Evolutionary conservation across 2,329 filamentous ascomycete species (phyloP).

Genomic region (Chrysoporthe austroafricana): DNA sequence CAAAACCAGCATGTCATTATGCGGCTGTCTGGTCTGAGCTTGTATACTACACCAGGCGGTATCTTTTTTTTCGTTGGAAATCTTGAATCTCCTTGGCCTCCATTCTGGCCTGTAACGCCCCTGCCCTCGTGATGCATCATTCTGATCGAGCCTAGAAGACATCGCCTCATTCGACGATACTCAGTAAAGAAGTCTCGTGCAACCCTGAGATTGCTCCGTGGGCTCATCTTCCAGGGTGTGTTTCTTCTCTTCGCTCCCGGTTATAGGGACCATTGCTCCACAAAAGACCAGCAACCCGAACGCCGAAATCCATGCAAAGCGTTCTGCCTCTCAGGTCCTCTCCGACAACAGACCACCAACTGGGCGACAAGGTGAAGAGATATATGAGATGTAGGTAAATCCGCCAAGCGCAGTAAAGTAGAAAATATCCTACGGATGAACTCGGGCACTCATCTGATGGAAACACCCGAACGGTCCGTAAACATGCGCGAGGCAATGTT

Average conservation of each 20-base stretch:
- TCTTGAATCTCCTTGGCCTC: background rate
- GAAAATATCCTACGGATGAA: background rate
- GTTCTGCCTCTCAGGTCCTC: conserved; percentile 1
- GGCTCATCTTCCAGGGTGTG: background rate
- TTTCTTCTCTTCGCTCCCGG: background rate
- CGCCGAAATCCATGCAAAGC: conserved; percentile 27
- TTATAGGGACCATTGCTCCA: background rate
- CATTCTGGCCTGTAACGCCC: conserved; percentile 13
- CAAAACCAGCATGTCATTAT: background rate
- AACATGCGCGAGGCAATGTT: conserved; percentile 99
- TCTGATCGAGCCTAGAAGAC: background rate
- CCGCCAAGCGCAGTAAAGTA: too few species aligned
- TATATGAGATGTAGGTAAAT: background rate
- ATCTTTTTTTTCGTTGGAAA: conserved; percentile 22
- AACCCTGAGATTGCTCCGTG: background rate
- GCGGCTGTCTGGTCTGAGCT: conserved; percentile 3
- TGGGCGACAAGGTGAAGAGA: background rate
- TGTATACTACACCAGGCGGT: conserved; percentile 16
- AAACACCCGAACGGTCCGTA: conserved; percentile 79
- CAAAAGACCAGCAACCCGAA: conserved; percentile 15
- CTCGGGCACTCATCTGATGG: conserved; percentile 58
- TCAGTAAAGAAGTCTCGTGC: background rate
- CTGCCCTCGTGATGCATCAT: background rate
- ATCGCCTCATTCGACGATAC: background rate
- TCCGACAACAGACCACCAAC: background rate